Evolutionary conservation across 257 asterid genomes (phyloP), one percentile per base, ranked within the genome.

Genomic region (Fraxinus cuspidata): DNA sequence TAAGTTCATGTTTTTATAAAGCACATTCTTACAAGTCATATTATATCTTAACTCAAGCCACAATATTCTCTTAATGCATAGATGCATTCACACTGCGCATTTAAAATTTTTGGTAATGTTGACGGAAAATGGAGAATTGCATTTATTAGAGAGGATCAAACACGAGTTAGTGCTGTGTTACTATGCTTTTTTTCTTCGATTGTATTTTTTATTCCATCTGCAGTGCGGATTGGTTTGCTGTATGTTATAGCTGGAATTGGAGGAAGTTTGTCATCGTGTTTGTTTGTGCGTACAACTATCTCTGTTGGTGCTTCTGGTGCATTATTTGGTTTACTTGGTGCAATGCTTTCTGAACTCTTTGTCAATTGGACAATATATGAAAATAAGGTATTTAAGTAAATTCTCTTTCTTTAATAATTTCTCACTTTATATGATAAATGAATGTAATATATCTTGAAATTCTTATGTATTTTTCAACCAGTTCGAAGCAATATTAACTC

Each of bases 301-400:
- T 94, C 98, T 0, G 98, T 94, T 40, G 98, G 98, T 60, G 98
- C 98, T 18, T 94, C 97, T 6, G 98, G 97, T 71, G 97, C 98
- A 2, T 85, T 94, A 49, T 94, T 94, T 66, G 98, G 97, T 56
- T 74, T 94, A 65, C 94, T 94, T 28, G 98, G 98, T 16, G 96
- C 90, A 2, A 91, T 94, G 98, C 92, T 94, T 21, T 94, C 98
- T 70, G 97, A 94, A 80, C 92, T 91, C 66, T 73, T 94, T 25
- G 77, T 85, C 80, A 94, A 94, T 77, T 92, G 98, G 98, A 85
- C 93, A 49, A 90, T 92, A 29, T 92, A 94, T 67, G 96, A 91
- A 76, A 94, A 91, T 77, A 92, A 94, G 98, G 29, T 87, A 73
- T 86, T 0, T 3, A 44, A 15, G 5, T 13, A 44, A 42, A 42